Evolutionary conservation across 768 basidiomycete species (phyloP).

Genomic region (Suillus sp.): DNA sequence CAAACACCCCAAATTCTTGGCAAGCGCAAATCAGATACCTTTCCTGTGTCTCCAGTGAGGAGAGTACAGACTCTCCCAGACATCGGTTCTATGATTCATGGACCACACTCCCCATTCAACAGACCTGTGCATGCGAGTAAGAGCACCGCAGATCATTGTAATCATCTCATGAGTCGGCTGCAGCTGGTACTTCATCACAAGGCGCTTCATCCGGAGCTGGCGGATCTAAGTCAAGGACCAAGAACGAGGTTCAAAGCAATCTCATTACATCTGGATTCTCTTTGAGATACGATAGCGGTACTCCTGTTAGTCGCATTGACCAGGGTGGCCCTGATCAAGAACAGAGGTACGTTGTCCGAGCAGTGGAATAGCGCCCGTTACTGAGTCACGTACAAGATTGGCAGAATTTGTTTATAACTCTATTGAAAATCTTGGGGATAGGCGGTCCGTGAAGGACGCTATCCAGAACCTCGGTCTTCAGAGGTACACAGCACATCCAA

Average conservation of each 20-base stretch:
- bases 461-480: slow-evolving; percentile 53
- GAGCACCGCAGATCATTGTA: neutral
- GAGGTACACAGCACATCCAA: slow-evolving; percentile 38
- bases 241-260: slow-evolving; percentile 5
- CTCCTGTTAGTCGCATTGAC: slow-evolving; percentile 52
- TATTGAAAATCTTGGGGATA: slow-evolving; percentile 59
- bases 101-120: neutral
- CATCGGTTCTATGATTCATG: slow-evolving; percentile 3
- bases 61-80: neutral
- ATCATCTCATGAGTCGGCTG: neutral
- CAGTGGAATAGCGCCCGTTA: slow-evolving; percentile 2
- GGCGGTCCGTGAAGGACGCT: slow-evolving; percentile 52
- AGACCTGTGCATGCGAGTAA: slow-evolving; percentile 6
- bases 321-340: slow-evolving; percentile 60
- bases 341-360: slow-evolving; percentile 37
- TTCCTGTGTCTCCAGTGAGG: neutral
- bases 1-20: slow-evolving; percentile 9
- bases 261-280: slow-evolving; percentile 34
- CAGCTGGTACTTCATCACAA: neutral
- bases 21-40: slow-evolving; percentile 10
- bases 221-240: slow-evolving; percentile 5
- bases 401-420: slow-evolving; percentile 62
- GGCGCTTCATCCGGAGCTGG: neutral
- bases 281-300: slow-evolving; percentile 53
- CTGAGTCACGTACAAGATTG: slow-evolving; percentile 40